Evolutionary conservation across 495 filamentous ascomycete species (phyloP), one percentile per base, ranked within the genome.

Genomic region (Tuber umbilicatum): DNA sequence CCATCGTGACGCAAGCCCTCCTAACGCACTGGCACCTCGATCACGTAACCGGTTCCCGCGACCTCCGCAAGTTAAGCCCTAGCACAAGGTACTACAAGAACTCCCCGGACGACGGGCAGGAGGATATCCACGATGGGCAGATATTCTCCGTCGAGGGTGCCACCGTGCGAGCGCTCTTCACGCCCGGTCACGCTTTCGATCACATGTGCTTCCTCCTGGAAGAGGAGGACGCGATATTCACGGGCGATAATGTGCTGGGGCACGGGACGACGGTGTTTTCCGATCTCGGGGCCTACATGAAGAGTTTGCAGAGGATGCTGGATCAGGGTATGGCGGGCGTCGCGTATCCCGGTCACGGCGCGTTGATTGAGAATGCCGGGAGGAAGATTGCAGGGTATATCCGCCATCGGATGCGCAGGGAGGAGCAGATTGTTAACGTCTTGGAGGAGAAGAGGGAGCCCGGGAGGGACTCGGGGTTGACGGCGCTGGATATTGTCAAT

Each of bases 251-350:
- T 79, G 92, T 99, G 42, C 87, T 99, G 5, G 95, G 95, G 0
- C 93, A 97, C 74, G 95, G 95, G 2, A 97, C 95, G 5, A 89
- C 92, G 41, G 94, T 97, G 19, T 97, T 97, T 81, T 93, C 97
- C 83, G 90, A 97, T 74, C 86, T 97, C 2, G 83, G 83, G 9
- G 84, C 84, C 5, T 99, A 97, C 81, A 84, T 97, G 74, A 77
- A 80, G n/a, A 93, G 89, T 70, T 83, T 99, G 21, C 85, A 90
- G 71, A 86, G 85, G 73, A 97, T 97, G 93, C 84, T 86, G 69
- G 79, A 83, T 27, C 91, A 91, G 73, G 77, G 23, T 23, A 47
- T 74, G 9, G 41, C 74, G 6, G 91, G 91, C 1, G 86, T 89
- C n/a, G 93, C 89, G 5, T 98, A 97, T 81, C 95, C 95, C 0